Evolutionary conservation across 257 asterid genomes (phyloP).

Genomic region (Solanum medicagineum): DNA sequence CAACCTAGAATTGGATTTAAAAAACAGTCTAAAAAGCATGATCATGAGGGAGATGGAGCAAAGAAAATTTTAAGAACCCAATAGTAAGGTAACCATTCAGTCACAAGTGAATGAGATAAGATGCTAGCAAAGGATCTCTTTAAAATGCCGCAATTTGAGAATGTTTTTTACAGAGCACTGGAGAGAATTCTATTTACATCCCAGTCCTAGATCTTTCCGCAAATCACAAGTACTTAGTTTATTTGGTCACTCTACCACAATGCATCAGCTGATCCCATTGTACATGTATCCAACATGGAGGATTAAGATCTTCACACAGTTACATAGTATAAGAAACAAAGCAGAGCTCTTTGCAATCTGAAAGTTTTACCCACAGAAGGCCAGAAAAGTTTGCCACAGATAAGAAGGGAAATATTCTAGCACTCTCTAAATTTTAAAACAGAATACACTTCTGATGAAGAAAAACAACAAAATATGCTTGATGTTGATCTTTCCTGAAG

Average conservation of each 20-base stretch:
- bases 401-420: background rate
- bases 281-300: background rate
- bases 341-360: background rate
- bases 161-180: background rate
- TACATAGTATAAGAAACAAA: background rate
- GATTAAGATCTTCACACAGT: background rate
- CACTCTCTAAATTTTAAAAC: background rate
- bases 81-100: background rate
- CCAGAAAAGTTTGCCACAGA: background rate
- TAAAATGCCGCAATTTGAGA: background rate
- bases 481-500: background rate
- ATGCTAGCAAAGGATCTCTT: background rate
- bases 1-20: constrained; percentile 31
- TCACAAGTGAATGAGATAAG: background rate
- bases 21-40: background rate
- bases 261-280: background rate
- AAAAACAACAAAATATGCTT: background rate
- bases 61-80: too few relatives aligned
- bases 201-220: background rate
- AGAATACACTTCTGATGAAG: background rate
- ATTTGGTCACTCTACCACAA: background rate
- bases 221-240: background rate
- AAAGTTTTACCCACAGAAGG: background rate
- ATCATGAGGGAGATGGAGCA: background rate
- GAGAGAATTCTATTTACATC: background rate